Evolutionary conservation across 495 filamentous ascomycete species (phyloP).

Genomic region (Penicillium cinerascens): DNA sequence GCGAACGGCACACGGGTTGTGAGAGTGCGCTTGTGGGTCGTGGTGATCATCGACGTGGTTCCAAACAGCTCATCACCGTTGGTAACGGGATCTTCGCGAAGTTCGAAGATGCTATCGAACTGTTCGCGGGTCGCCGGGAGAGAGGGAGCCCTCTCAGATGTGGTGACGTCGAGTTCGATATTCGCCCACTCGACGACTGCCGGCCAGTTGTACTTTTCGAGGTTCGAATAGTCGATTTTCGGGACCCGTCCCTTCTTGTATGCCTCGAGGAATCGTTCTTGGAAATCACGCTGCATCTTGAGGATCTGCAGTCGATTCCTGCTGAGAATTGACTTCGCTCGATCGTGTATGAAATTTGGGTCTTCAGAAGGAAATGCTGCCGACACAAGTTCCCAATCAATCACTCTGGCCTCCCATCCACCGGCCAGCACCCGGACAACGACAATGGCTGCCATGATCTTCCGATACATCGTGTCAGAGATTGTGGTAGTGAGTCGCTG

Average conservation of each 20-base stretch:
- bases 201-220: conserved; percentile 74
- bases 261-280: conserved; percentile 67
- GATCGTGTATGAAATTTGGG: conserved; percentile 52
- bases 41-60: conserved; percentile 25
- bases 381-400: conserved; percentile 73
- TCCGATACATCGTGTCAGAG: conserved; percentile 24
- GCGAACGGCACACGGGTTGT: conserved; percentile 40
- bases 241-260: conserved; percentile 69
- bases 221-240: conserved; percentile 65
- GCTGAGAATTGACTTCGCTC: conserved; percentile 56
- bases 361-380: conserved; percentile 62
- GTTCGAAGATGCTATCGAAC: conserved; percentile 47
- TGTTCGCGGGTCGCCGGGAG: conserved; percentile 49
- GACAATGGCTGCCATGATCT: conserved; percentile 65
- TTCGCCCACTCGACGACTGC: conserved; percentile 70
- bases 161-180: conserved; percentile 44
- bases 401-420: conserved; percentile 56
- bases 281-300: conserved; percentile 72
- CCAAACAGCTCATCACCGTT: conserved; percentile 43
- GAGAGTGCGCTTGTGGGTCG: conserved; percentile 32
- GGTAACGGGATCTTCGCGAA: conserved; percentile 40
- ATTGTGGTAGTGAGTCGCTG: conserved; percentile 26
- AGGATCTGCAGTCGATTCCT: conserved; percentile 61
- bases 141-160: conserved; percentile 39
- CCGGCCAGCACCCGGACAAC: conserved; percentile 71